Conservation (phyloP, 2,329 filamentous ascomycete species). For the Epichloe gansuensis region DNA sequence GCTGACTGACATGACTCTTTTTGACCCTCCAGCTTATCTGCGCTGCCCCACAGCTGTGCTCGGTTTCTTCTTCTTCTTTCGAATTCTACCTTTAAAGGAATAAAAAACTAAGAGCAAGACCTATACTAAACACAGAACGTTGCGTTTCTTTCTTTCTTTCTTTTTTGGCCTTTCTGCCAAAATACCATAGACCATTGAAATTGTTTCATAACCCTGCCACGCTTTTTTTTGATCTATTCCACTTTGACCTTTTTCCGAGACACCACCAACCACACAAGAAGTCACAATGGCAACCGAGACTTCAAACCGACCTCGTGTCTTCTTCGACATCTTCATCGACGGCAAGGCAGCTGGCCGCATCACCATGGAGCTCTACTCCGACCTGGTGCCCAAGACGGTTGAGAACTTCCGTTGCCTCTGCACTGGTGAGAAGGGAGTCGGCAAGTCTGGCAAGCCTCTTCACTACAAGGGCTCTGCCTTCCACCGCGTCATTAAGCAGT, state of each 20-base stretch:
- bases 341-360: conserved; percentile 62
- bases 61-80: neutral
- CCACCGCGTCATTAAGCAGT: conserved; percentile 95
- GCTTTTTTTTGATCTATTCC: neutral
- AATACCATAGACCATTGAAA: neutral
- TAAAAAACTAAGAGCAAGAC: neutral
- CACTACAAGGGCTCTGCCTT: conserved; percentile 90
- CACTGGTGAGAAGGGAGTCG: conserved; percentile 84
- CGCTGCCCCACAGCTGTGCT: neutral
- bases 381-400: conserved; percentile 81
- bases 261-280: neutral
- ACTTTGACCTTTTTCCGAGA: neutral
- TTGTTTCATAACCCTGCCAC: neutral
- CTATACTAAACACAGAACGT: too few relatives aligned
- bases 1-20: neutral
- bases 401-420: conserved; percentile 94
- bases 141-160: neutral
- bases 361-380: conserved; percentile 67
- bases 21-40: neutral
- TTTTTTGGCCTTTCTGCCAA: neutral
- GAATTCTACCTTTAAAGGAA: too few relatives aligned
- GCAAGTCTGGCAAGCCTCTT: conserved; percentile 70
- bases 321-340: conserved; percentile 83
- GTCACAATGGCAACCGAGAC: conserved; percentile 28
- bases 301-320: conserved; percentile 62